These are phyloP conservation scores for Curvularia spicifera DNA, from an alignment of 2,329 filamentous ascomycete species.

Conservation along the genomic window DNA sequence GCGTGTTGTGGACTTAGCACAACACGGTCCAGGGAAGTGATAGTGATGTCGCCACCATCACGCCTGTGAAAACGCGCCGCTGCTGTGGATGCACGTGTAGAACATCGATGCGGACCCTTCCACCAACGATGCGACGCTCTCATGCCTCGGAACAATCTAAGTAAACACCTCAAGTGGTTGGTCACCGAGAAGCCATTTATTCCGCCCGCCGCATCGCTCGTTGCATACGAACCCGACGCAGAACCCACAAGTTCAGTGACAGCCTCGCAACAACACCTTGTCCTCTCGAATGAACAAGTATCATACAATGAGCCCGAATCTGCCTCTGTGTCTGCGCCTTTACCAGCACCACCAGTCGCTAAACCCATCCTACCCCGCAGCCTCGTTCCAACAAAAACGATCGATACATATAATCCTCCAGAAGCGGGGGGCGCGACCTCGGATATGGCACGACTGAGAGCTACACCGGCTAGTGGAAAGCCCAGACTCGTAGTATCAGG, in stretches of 20 bases:
- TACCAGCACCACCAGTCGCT: constrained; percentile 18
- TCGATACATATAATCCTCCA: constrained; percentile 36
- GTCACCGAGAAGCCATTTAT: constrained; percentile 54
- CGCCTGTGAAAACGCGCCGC: constrained; percentile 14
- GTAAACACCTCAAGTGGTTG: constrained; percentile 58
- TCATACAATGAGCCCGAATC: constrained; percentile 31
- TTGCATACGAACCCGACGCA: constrained; percentile 39
- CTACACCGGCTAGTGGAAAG: constrained; percentile 53
- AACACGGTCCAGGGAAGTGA: constrained; percentile 26
- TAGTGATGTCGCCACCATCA: constrained; percentile 33
- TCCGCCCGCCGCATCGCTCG: constrained; percentile 43
- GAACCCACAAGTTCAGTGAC: constrained; percentile 30
- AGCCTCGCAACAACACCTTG: constrained; percentile 22
- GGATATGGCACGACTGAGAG: constrained; percentile 55
- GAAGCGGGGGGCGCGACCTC: constrained; percentile 11
- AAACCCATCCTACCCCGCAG: constrained; percentile 29
- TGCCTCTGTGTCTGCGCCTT: constrained; percentile 21
- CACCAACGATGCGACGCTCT: constrained; percentile 39
- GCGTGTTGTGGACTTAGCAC: constrained; percentile 25
- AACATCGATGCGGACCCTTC: constrained; percentile 28
- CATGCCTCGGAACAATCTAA: constrained; percentile 59
- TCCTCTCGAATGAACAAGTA: constrained; percentile 15
- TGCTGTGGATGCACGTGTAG: constrained; percentile 31
- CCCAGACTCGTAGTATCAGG: constrained; percentile 44
- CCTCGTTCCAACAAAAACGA: constrained; percentile 27